These are phyloP conservation scores for Iris macrosiphon DNA, from an alignment of 106 monocot species.

Conservation along the genomic window DNA sequence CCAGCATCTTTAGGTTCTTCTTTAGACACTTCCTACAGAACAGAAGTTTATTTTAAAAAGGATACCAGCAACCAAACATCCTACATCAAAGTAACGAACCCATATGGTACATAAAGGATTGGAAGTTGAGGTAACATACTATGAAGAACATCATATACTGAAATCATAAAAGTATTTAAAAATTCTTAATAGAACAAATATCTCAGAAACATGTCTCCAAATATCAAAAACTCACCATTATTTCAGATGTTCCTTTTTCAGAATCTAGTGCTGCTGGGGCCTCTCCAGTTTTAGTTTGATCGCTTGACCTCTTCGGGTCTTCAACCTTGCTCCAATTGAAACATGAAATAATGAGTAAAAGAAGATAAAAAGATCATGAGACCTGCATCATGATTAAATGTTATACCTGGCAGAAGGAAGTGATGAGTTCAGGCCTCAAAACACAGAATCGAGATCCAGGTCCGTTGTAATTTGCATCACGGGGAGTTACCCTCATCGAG, in stretches of 20 bases:
- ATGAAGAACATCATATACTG: no score
- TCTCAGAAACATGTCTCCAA: background rate
- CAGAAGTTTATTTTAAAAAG: background rate
- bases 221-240: conserved; percentile 17
- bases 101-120: no score
- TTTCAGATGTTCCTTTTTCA: conserved; percentile 12
- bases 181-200: conserved; percentile 1
- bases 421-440: conserved; percentile 85
- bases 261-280: conserved; percentile 13
- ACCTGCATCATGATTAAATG: background rate
- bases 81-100: no score
- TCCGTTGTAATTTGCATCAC: conserved; percentile 87
- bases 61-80: background rate
- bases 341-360: conserved; percentile 5
- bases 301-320: conserved; percentile 23
- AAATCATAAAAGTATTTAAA: no score
- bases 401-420: conserved; percentile 72
- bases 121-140: no score
- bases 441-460: conserved; percentile 77
- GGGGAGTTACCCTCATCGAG: conserved; percentile 95
- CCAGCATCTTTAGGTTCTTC: conserved; percentile 9
- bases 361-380: background rate
- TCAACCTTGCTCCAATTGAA: conserved; percentile 48
- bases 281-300: conserved; percentile 10
- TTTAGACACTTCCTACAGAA: conserved; percentile 22